These are phyloP conservation scores for Fusarium sp. DNA, from an alignment of 2,329 filamentous ascomycete species.

Conservation along the genomic window DNA sequence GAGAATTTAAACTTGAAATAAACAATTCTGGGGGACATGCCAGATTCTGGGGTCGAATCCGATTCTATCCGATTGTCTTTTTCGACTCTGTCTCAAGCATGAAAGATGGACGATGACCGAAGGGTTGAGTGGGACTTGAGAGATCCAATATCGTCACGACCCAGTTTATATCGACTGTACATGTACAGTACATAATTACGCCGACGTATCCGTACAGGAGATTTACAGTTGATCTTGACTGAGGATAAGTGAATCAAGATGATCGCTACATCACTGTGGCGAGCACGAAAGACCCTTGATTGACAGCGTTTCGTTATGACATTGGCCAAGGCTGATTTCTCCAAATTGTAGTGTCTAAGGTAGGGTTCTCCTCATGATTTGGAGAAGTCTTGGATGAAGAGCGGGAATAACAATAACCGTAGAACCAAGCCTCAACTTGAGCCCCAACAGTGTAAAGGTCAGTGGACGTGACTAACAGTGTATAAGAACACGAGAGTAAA, in stretches of 20 bases:
- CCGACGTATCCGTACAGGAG: slow-evolving; percentile 25
- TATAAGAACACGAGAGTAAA: slow-evolving; percentile 11
- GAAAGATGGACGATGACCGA: slow-evolving; percentile 36
- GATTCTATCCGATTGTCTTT: slow-evolving; percentile 18
- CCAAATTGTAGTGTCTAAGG: slow-evolving; percentile 25
- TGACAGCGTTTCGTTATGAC: slow-evolving; percentile 16
- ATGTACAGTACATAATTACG: neutral
- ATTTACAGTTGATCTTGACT: slow-evolving; percentile 1
- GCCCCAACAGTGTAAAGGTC: neutral
- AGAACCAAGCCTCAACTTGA: neutral
- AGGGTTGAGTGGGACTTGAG: slow-evolving; percentile 17
- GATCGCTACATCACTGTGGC: slow-evolving; percentile 12
- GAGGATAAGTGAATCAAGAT: neutral
- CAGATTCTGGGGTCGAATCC: slow-evolving; percentile 33
- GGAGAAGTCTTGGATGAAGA: slow-evolving; percentile 29
- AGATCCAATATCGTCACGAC: slow-evolving; percentile 28
- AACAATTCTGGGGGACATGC: slow-evolving; percentile 13
- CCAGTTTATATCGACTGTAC: slow-evolving; percentile 20
- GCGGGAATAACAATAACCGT: slow-evolving; percentile 8
- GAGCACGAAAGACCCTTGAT: neutral
- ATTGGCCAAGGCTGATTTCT: slow-evolving; percentile 30
- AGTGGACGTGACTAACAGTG: neutral
- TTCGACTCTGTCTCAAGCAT: slow-evolving; percentile 15
- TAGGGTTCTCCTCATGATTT: slow-evolving; percentile 40
- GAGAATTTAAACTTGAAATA: slow-evolving; percentile 30